Evolutionary conservation across 2,329 filamentous ascomycete genomes (phyloP), one percentile per base, ranked within the genome.

Genomic region (Zelopaecilomyces penicillatus): DNA sequence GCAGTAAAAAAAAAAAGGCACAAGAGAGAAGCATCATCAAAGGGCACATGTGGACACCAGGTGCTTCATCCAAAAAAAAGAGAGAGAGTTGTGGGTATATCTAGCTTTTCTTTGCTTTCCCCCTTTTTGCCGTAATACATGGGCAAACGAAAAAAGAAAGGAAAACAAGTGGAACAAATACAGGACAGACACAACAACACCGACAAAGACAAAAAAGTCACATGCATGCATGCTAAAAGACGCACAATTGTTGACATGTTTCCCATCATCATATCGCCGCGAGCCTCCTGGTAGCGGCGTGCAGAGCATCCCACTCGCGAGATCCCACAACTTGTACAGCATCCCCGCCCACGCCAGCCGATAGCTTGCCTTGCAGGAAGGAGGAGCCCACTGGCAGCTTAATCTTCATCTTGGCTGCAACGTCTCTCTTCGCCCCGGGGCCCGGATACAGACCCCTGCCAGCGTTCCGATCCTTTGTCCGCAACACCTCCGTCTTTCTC

Each of bases 231-330:
- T 19, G 19, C 19, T 19, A 19, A 19, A 19, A 19, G 19, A 19
- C 19, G 19, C 19, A 19, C 19, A 19, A 19, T 19, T 19, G 19
- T 19, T 19, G 19, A 41, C 30, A 30, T 6, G 33, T 8, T 12
- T 6, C 32, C 32, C 32, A 34, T 34, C 32, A 66, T 60, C 49
- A 65, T 49, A 58, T 54, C 49, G 52, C 52, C 11, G 50, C 55
- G 33, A 60, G 48, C 28, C 61, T 55, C 37, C 67, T 62, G 37
- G 46, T 48, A 30, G 46, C 46, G 9, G 73, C 72, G 57, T 76
- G 71, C 45, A 78, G 54, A 10, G 66, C 68, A 52, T 77, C 75
- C 76, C 76, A 80, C 60, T 78, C 74, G 42, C 65, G 60, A 12
- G 71, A 73, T 48, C 73, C 74, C 3, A 74, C 69, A 55, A 80